These are phyloP conservation scores for Trematosphaeria pertusa DNA, from an alignment of 2,329 filamentous ascomycete genomes.

Conservation along the genomic window DNA sequence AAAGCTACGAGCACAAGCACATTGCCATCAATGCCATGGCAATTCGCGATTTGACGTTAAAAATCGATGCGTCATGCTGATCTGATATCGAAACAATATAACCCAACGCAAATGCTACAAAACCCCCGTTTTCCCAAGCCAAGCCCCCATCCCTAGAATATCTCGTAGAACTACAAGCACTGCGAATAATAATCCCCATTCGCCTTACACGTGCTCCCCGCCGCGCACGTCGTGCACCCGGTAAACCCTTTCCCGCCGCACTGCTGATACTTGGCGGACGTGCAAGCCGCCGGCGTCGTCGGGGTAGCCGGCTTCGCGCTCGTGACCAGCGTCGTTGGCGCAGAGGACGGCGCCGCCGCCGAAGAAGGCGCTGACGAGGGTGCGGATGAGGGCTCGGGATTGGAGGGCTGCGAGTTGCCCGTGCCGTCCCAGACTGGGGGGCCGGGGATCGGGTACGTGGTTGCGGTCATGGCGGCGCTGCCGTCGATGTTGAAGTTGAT, in stretches of 20 bases:
- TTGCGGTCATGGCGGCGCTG: slow-evolving; percentile 31
- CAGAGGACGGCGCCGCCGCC: slow-evolving; percentile 8
- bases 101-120: too few species aligned
- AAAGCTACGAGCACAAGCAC: too few species aligned
- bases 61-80: too few species aligned
- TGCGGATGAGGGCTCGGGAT: slow-evolving; percentile 5
- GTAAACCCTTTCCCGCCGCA: slow-evolving; percentile 30
- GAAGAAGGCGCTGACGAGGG: too few species aligned
- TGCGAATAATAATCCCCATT: slow-evolving; percentile 38
- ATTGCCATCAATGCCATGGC: too few species aligned
- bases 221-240: slow-evolving; percentile 33
- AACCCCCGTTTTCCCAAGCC: too few species aligned
- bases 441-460: slow-evolving; percentile 35
- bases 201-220: slow-evolving; percentile 25
- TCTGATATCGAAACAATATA: too few species aligned
- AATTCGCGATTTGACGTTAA: too few species aligned
- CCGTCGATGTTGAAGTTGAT: slow-evolving; percentile 46
- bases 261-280: slow-evolving; percentile 28
- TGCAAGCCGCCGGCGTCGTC: slow-evolving; percentile 16
- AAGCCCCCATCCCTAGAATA: too few species aligned
- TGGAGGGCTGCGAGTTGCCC: slow-evolving; percentile 15
- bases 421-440: slow-evolving; percentile 34
- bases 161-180: slow-evolving; percentile 30
- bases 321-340: slow-evolving; percentile 27
- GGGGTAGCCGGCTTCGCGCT: slow-evolving; percentile 17